Evolutionary conservation across 192 early-diverging fungal genomes (phyloP).

Genomic region (Anaeromyces robustus): DNA sequence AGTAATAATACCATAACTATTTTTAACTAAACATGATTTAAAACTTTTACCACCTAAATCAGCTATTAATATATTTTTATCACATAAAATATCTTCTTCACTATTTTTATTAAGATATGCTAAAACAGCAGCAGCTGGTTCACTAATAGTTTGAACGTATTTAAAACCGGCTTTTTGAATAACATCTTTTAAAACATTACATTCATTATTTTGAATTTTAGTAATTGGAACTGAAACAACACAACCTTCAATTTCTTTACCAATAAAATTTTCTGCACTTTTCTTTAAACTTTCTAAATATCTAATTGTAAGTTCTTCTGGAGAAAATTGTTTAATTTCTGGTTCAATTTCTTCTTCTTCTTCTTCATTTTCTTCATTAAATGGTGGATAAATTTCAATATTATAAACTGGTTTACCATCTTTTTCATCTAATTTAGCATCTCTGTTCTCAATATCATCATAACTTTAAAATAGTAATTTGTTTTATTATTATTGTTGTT

Average conservation of each 20-base stretch:
- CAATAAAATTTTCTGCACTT: slow-evolving; percentile 79
- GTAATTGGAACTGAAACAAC: slow-evolving; percentile 69
- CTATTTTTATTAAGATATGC: slow-evolving; percentile 48
- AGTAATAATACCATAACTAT: slow-evolving; percentile 70
- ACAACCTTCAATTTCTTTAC: slow-evolving; percentile 55
- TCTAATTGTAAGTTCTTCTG: slow-evolving; percentile 58
- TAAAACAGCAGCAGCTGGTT: slow-evolving; percentile 80
- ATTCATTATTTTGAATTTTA: slow-evolving; percentile 62
- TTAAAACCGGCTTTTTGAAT: slow-evolving; percentile 64
- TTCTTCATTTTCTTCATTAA: slow-evolving; percentile 34
- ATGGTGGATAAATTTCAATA: slow-evolving; percentile 13
- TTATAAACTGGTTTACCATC: slow-evolving; percentile 42
- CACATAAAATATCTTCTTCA: slow-evolving; percentile 26
- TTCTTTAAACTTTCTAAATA: slow-evolving; percentile 66
- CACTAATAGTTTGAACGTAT: slow-evolving; percentile 64
- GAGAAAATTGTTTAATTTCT: slow-evolving; percentile 28
- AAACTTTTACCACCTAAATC: slow-evolving; percentile 79
- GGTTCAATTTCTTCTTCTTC: slow-evolving; percentile 23
- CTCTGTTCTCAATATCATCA: slow-evolving; percentile 10
- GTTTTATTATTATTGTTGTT: too few relatives aligned
- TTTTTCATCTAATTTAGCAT: slow-evolving; percentile 37
- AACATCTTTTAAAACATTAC: slow-evolving; percentile 42
- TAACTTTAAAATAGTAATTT: too few relatives aligned
- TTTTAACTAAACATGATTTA: slow-evolving; percentile 61
- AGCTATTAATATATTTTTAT: slow-evolving; percentile 66